Evolutionary conservation across 1,284 basidiomycete genomes (phyloP), one percentile per base, ranked within the genome.

Genomic region (Trichosporon faecale): DNA sequence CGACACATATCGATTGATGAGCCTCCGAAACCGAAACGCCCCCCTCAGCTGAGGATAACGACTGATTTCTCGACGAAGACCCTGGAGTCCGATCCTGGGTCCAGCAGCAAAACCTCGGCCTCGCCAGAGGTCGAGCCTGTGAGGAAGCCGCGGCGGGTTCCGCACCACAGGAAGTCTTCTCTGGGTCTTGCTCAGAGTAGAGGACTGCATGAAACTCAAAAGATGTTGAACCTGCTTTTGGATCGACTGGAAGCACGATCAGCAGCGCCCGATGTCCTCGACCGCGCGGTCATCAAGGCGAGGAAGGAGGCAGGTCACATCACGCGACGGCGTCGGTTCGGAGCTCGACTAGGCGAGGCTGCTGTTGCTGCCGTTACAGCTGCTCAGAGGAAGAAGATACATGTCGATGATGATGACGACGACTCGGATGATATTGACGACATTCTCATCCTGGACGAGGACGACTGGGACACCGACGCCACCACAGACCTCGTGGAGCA

Each of bases 171-270:
- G 16, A 61, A 61, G 18, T 61, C 57, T n/a, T 61, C 57, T 16
- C 14, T 61, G 27, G 57, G 57, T 2, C 14, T 61, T 14, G 57
- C 57, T 61, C 57, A 61, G 40, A 74, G 73, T 16, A 67, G 73
- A n/a, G 79, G 80, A 0, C 72, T 79, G 29, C 75, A 77, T 55
- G 81, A 83, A 60, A 79, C 78, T 1, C 78, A 79, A 60, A 82
- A 83, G 66, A 72, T 83, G 7, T 73, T 83, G 0, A 66, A 73
- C 0, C 76, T 80, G 55, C 70, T 82, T 3, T 72, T 83, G 3
- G 80, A 82, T 25, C 70, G 73, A 18, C 70, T 83, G 8, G 80
- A 83, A 60, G 27, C 44, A 2, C 74, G 80, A 1, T 66, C 75
- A 1, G 37, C 67, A 1, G 75, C 77, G 0, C 79, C 79, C 1